phyloP scores from a whole-genome alignment of 176 grass and related monocot species.

The Puya raimondii region DNA sequence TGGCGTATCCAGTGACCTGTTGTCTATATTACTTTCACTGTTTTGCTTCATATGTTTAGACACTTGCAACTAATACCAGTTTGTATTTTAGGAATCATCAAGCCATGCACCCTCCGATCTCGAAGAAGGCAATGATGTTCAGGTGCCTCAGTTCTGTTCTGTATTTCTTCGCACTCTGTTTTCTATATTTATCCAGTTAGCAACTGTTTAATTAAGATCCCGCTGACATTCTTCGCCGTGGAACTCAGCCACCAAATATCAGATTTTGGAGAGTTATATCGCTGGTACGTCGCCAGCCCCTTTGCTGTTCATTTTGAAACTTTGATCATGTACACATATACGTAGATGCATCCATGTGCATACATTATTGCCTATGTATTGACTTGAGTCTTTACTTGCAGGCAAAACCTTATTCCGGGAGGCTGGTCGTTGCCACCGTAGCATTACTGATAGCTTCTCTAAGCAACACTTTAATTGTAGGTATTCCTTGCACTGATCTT shows the following conservation, averaged over 20 bases:
- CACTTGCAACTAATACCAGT: not conserved
- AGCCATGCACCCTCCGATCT: slow-evolving; percentile 45
- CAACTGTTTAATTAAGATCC: slow-evolving; percentile 19
- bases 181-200: not conserved
- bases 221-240: slow-evolving; percentile 22
- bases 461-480: slow-evolving; percentile 82
- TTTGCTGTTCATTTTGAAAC: not conserved
- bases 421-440: slow-evolving; percentile 57
- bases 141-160: slow-evolving; percentile 31
- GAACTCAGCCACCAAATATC: slow-evolving; percentile 58
- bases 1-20: not conserved
- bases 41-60: not conserved
- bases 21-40: not conserved
- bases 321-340: no score
- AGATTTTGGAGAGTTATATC: slow-evolving; percentile 72
- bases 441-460: slow-evolving; percentile 78
- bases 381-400: slow-evolving; percentile 28
- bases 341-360: not conserved
- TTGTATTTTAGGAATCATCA: slow-evolving; percentile 38
- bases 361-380: not conserved
- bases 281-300: slow-evolving; percentile 35
- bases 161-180: not conserved
- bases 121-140: slow-evolving; percentile 76
- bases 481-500: slow-evolving; percentile 23
- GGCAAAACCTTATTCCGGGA: slow-evolving; percentile 70